Conservation (phyloP, 106 monocot species). For the Iris macrosiphon region DNA sequence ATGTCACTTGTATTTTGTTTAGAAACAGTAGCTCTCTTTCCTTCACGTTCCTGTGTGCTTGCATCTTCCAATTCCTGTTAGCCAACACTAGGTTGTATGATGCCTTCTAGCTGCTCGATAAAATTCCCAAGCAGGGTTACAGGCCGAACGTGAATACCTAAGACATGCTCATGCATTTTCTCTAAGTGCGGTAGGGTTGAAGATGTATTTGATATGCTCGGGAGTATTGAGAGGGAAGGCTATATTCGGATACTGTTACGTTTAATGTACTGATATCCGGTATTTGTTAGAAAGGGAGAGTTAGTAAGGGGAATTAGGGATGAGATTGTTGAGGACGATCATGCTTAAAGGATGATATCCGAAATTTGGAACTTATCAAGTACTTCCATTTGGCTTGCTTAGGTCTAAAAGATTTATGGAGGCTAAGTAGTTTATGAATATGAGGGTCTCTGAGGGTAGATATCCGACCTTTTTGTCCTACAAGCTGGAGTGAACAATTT, state of each 20-base stretch:
- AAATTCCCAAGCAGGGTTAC: conserved; percentile 80
- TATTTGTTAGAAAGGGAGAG: conserved; percentile 49
- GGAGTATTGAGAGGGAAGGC: conserved; percentile 51
- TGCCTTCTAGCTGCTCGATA: conserved; percentile 62
- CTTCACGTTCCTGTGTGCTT: no score
- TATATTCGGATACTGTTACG: conserved; percentile 49
- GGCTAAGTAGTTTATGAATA: conserved; percentile 53
- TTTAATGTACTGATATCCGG: conserved; percentile 85
- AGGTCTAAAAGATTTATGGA: conserved; percentile 30
- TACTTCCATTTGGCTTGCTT: conserved; percentile 59
- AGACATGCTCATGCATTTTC: conserved; percentile 65
- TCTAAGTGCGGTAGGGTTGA: conserved; percentile 44
- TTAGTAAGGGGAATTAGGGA: conserved; percentile 50
- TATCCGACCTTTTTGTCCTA: conserved; percentile 69
- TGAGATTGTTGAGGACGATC: conserved; percentile 64
- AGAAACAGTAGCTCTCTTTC: no score
- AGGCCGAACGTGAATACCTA: conserved; percentile 59
- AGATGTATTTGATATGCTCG: conserved; percentile 63
- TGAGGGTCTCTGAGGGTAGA: conserved; percentile 44
- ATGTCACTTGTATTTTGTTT: no score
- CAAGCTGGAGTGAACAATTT: no score
- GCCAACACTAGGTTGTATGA: conserved; percentile 59
- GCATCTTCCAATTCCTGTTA: no score
- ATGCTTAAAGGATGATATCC: conserved; percentile 59
- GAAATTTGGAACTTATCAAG: conserved; percentile 80